Conservation (phyloP, 148 eudicot species). For the Dysphania ambrosioides region DNA sequence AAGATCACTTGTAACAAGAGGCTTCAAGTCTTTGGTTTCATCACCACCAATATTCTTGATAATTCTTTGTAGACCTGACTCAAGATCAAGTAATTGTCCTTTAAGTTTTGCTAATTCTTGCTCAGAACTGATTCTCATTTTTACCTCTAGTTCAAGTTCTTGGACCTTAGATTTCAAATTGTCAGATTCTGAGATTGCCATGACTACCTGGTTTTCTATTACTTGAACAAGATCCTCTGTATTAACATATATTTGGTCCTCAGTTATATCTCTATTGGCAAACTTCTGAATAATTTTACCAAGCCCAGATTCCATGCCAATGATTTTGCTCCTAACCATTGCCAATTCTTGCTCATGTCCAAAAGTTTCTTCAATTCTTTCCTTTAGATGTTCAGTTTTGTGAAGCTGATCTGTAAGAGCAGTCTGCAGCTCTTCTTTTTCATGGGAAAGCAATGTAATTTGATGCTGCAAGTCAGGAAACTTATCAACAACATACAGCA, state of each 20-base stretch:
- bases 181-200: conserved; percentile 46
- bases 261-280: conserved; percentile 38
- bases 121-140: conserved; percentile 18
- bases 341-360: conserved; percentile 40
- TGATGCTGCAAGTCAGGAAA: conserved; percentile 45
- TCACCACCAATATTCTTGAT: conserved; percentile 31
- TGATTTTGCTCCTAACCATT: conserved; percentile 38
- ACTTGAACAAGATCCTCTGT: conserved; percentile 37
- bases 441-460: conserved; percentile 42
- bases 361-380: conserved; percentile 37
- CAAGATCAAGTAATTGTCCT: conserved; percentile 28
- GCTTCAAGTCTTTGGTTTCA: conserved; percentile 17
- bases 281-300: conserved; percentile 54
- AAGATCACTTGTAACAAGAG: conserved; percentile 20
- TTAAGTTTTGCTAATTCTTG: conserved; percentile 25
- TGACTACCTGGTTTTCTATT: conserved; percentile 59
- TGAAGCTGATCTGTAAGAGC: conserved; percentile 42
- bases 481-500: conserved; percentile 52
- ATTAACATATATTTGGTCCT: conserved; percentile 35
- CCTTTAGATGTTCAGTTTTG: conserved; percentile 55
- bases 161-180: conserved; percentile 59
- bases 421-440: conserved; percentile 56
- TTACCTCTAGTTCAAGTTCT: conserved; percentile 47
- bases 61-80: conserved; percentile 25
- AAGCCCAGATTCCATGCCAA: conserved; percentile 47